Conservation (phyloP, 176 grass and related monocot genomes). For the Aegilops longissima region DNA sequence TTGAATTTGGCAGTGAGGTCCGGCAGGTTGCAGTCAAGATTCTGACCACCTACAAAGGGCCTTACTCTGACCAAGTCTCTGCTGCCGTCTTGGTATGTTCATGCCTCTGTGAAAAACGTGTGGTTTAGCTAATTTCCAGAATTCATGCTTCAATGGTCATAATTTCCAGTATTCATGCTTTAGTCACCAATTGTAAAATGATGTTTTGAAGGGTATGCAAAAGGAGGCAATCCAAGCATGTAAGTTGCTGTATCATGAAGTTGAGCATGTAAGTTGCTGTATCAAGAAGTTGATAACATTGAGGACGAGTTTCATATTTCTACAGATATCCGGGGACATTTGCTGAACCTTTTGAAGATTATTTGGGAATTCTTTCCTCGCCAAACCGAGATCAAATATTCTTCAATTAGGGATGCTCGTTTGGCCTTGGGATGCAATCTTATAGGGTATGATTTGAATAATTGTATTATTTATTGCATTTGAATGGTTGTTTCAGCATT, state of each 20-base stretch:
- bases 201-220: neutral
- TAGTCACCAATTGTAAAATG: neutral
- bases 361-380: neutral
- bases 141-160: neutral
- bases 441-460: neutral
- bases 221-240: neutral
- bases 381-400: neutral
- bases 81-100: neutral
- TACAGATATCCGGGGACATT: neutral
- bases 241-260: neutral
- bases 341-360: neutral
- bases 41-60: neutral
- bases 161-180: neutral
- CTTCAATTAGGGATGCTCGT: neutral
- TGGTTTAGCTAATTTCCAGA: neutral
- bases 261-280: too few relatives aligned
- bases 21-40: neutral
- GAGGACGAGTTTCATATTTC: neutral
- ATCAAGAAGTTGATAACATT: neutral
- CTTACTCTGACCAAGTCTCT: neutral
- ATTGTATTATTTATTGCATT: too few relatives aligned
- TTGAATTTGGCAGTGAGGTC: neutral
- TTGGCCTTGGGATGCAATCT: neutral
- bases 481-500: too few relatives aligned
- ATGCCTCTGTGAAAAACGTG: neutral